Evolutionary conservation across 768 basidiomycete genomes (phyloP).

Genomic region (Boletus speciosus): DNA sequence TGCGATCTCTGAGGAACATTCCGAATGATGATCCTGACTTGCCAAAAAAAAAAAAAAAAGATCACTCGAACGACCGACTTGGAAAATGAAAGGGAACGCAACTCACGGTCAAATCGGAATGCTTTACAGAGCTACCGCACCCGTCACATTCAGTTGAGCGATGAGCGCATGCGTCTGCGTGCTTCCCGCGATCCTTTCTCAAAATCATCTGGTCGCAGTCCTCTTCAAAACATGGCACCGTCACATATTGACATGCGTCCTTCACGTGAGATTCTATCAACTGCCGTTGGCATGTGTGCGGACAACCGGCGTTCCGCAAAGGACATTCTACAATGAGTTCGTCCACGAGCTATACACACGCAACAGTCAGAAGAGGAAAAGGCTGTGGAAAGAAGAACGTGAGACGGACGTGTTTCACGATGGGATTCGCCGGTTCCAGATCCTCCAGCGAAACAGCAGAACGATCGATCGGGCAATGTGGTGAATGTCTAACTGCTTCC

Average conservation of each 20-base stretch:
- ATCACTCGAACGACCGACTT: conserved; percentile 1
- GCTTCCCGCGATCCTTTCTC: conserved; percentile 46
- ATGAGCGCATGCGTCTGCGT: conserved; percentile 37
- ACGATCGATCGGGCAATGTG: conserved; percentile 83
- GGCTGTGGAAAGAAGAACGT: conserved; percentile 1
- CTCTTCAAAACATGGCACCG: conserved; percentile 47
- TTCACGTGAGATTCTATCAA: conserved; percentile 58
- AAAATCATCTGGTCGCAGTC: conserved; percentile 43
- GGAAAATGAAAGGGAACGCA: not conserved
- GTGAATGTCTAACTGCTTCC: conserved; percentile 62
- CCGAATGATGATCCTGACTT: conserved; percentile 36
- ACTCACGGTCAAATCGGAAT: conserved; percentile 39
- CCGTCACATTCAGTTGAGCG: conserved; percentile 39
- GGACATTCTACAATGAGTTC: conserved; percentile 76
- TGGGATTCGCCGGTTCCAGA: conserved; percentile 64
- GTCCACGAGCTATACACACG: conserved; percentile 63
- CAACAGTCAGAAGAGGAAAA: conserved; percentile 3
- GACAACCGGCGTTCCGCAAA: conserved; percentile 56
- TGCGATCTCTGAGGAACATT: conserved; percentile 37
- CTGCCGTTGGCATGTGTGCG: conserved; percentile 63
- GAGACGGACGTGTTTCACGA: conserved; percentile 54
- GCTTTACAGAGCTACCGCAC: conserved; percentile 34
- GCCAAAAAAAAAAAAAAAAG: conserved; percentile 1
- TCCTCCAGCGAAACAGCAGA: conserved; percentile 58
- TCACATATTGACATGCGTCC: conserved; percentile 56